Base-by-base conservation (phyloP, 1,284 basidiomycete species). In the Golubevia pallescens region DNA sequence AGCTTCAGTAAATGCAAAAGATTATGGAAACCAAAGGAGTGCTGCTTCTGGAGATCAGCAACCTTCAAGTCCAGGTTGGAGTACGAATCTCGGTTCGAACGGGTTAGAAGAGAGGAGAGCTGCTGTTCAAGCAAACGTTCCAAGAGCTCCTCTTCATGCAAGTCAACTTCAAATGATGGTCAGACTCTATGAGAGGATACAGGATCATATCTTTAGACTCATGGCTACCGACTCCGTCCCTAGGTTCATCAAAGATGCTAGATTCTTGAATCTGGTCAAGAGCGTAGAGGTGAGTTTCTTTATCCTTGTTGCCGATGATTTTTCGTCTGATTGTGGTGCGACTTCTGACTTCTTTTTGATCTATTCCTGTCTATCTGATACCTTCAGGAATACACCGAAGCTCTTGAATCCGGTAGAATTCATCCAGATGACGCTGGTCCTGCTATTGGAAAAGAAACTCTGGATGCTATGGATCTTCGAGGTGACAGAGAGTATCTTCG, bases 201-300 rank as follows among this genome's bases (percentile, higher is more conserved):
- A 98, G 87, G 92, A 90, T 51, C 95, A 98, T 85, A 95, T 98
- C 75, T 98, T 98, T 89, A 90, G 95, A 62, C 87, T 98, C 74
- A 97, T 99, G 93, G 95, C 96, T 6, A 97, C 94, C 65, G 96
- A 99, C 86, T 97, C 95, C 6, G 92, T 98, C 28, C 95, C 95
- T 3, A 70, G 78, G 23, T 81, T 81, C 68, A 81, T 81, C 71
- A 79, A 79, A 60, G 77, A 79, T 53, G 42, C 73, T 5, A 66
- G 74, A 38, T 81, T 81, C 68, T 73, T 77, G 38, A 70, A 69
- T 64, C 68, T 81, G 14, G 77, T 81, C 2, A 58, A 71, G 48
- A 80, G 75, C 55, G 78, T 81, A 16, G 77, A 81, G 52, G 54
- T 21, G 54, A 21, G 24, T 56, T 21, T 32, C 1, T 56, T 7